These are phyloP conservation scores for Trifolium subterraneum DNA, from an alignment of 306 rosid species.

Conservation along the genomic window DNA sequence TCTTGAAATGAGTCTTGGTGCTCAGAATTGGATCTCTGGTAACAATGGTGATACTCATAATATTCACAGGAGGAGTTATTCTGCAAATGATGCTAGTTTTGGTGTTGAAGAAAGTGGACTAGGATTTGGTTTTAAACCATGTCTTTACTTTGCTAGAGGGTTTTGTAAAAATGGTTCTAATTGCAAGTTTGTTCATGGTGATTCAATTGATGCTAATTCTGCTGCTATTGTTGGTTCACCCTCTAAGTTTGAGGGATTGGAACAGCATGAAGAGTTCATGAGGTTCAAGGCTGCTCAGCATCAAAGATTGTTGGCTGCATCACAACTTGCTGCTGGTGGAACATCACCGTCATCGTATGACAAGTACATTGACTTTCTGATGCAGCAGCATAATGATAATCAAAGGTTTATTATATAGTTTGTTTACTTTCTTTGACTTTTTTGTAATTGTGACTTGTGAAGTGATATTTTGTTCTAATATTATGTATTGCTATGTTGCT, in stretches of 20 bases:
- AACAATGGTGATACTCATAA: conserved; percentile 68
- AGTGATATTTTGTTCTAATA: conserved; percentile 19
- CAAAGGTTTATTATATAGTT: conserved; percentile 50
- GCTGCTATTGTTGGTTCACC: conserved; percentile 74
- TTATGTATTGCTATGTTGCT: conserved; percentile 22
- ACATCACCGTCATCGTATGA: conserved; percentile 63
- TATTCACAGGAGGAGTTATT: conserved; percentile 78
- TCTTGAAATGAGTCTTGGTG: conserved; percentile 55
- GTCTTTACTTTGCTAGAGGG: conserved; percentile 91
- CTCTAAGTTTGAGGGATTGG: conserved; percentile 62
- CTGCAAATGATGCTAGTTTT: conserved; percentile 82
- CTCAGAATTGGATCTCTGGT: conserved; percentile 66
- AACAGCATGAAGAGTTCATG: conserved; percentile 76
- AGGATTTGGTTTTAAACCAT: conserved; percentile 75
- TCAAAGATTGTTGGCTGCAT: conserved; percentile 62
- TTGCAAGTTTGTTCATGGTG: conserved; percentile 87
- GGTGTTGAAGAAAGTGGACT: conserved; percentile 65
- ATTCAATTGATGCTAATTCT: conserved; percentile 53
- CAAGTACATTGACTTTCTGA: conserved; percentile 69
- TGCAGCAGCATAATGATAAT: conserved; percentile 78
- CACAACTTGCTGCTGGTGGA: conserved; percentile 68
- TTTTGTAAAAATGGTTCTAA: conserved; percentile 86
- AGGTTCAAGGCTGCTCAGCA: conserved; percentile 72
- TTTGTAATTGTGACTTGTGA: conserved; percentile 3
- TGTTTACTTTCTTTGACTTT: background rate